Conservation (phyloP, 2,329 filamentous ascomycete species). For the Saccharata proteae region DNA sequence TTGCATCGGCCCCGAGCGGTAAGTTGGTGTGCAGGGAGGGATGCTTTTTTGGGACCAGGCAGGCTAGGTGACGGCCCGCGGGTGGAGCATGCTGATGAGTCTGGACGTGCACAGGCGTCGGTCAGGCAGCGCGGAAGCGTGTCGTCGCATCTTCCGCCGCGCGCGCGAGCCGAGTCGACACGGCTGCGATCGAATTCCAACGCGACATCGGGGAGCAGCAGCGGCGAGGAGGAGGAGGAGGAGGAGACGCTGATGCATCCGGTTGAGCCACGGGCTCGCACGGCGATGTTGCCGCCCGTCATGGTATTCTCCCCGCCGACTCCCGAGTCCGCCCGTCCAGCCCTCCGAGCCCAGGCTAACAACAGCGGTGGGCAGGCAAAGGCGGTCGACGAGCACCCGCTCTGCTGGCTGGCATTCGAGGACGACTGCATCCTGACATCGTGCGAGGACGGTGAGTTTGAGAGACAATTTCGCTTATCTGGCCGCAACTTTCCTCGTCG, state of each 20-base stretch:
- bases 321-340: slow-evolving; percentile 5
- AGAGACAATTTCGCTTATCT: too few relatives aligned
- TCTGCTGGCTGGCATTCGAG: slow-evolving; percentile 87
- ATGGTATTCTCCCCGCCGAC: slow-evolving; percentile 44
- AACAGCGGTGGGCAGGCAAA: slow-evolving; percentile 49
- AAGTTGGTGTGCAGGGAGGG: slow-evolving; percentile 26
- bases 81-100: slow-evolving; percentile 5
- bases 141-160: slow-evolving; percentile 38
- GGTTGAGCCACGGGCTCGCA: slow-evolving; percentile 73
- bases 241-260: slow-evolving; percentile 57
- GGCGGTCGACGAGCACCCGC: slow-evolving; percentile 69
- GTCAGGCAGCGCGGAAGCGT: slow-evolving; percentile 45
- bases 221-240: slow-evolving; percentile 46
- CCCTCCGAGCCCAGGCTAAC: slow-evolving; percentile 13
- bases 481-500: too few relatives aligned
- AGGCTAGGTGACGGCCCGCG: too few relatives aligned
- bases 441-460: slow-evolving; percentile 68
- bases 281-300: slow-evolving; percentile 79
- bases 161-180: slow-evolving; percentile 46
- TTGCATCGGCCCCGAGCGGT: slow-evolving; percentile 79
- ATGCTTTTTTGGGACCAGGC: slow-evolving; percentile 5
- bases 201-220: slow-evolving; percentile 36
- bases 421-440: slow-evolving; percentile 87
- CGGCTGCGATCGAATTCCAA: slow-evolving; percentile 62
- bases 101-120: slow-evolving; percentile 30